Base-by-base conservation (phyloP, 2,329 filamentous ascomycete species). In the Beauveria brongniartii region DNA sequence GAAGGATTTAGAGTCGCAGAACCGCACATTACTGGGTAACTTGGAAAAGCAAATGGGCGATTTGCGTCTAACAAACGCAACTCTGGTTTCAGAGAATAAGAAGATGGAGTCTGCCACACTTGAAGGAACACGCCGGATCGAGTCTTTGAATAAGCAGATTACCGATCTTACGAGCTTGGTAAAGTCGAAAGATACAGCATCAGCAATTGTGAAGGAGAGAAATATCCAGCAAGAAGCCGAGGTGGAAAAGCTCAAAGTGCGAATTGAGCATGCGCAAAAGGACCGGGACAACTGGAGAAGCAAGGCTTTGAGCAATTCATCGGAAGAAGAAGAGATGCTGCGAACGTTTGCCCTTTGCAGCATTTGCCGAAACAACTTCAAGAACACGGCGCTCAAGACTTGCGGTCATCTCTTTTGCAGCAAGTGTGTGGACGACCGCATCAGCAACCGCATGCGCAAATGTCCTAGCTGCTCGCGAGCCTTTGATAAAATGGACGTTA, bases 351-450 rank as follows among this genome's bases (percentile, higher is more conserved):
- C 70, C 41, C 85, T 96, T 56, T 99, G 94, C 78, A 91, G 91
- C 12, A 90, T 97, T 55, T 99, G 95, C 77, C 90, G 91, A 67
- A 88, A 86, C 69, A 91, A 93, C 67, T 92, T 97, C 78, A 97
- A 97, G 75, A 91, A 97, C 70, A 96, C 92, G 0, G 89, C 88
- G 10, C 83, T 99, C 72, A 95, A 94, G 76, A 92, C 90, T 1
- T 99, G 94, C 73, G 94, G 94, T 1, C 94, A 99, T 73, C 84
- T 96, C 54, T 96, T 97, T 74, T 99, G 94, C 81, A 87, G 88
- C 70, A 82, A 86, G 53, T 99, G 94, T 71, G 89, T 97, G 26
- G 91, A 96, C 65, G 89, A 95, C 69, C 87, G 94, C 61, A 86
- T 97, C 64, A 86, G 85, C 51, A 96, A 94, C 69, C 89, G 94